A percentile compares a stretch with the other conserved stretches of the same genome.
Conservation (phyloP, 148 eudicot species). For the Suaeda aralocaspica region DNA sequence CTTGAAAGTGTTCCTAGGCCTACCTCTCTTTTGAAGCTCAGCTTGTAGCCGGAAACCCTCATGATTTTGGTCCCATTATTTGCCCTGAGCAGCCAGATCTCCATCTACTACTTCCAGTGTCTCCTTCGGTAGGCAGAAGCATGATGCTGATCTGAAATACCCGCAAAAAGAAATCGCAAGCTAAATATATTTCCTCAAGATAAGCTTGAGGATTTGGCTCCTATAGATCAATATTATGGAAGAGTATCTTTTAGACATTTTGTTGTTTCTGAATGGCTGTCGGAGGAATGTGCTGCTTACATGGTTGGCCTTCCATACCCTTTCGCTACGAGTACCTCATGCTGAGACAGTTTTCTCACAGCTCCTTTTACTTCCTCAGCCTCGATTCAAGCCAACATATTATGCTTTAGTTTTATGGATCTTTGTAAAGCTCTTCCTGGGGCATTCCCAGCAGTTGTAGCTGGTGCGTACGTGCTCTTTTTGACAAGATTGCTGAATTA, state of each 20-base stretch:
- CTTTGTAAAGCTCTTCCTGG: constrained; percentile 99
- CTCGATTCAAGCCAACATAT: constrained; percentile 87
- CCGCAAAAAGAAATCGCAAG: constrained; percentile 81
- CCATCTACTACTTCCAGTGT: constrained; percentile 49
- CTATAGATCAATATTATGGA: constrained; percentile 92
- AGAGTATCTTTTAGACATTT: constrained; percentile 92
- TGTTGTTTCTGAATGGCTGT: constrained; percentile 86
- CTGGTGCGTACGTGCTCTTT: constrained; percentile 96
- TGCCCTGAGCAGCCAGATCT: constrained; percentile 72
- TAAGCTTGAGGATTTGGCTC: constrained; percentile 77
- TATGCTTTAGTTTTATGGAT: constrained; percentile 95
- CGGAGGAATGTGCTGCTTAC: constrained; percentile 96
- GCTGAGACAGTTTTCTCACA: constrained; percentile 98
- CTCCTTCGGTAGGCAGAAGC: constrained; percentile 74
- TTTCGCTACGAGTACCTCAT: constrained; percentile 94
- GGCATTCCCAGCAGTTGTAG: constrained; percentile 98
- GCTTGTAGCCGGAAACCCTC: constrained; percentile 82
- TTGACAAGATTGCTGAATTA: constrained; percentile 82
- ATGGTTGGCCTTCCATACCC: constrained; percentile 90
- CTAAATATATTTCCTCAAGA: constrained; percentile 84
- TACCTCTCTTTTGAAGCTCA: constrained; percentile 93
- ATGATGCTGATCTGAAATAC: constrained; percentile 87
- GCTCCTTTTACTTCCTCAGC: constrained; percentile 89
- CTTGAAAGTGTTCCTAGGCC: constrained; percentile 91
- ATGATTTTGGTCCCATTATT: constrained; percentile 72